These are phyloP conservation scores for Carex littledalei DNA, from an alignment of 176 grass and related monocot species.

Conservation along the genomic window DNA sequence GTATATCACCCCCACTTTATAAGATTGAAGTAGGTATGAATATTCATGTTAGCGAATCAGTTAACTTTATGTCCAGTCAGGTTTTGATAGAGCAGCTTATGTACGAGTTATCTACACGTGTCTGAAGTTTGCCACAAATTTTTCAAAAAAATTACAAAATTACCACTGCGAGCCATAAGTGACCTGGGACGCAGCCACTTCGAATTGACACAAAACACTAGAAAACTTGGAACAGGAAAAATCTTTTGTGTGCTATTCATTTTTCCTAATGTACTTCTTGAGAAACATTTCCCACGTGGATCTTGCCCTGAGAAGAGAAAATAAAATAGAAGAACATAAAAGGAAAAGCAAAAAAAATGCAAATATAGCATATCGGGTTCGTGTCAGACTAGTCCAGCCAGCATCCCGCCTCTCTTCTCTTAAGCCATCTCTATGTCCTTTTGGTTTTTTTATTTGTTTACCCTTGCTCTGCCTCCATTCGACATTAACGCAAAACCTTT, in stretches of 20 bases:
- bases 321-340: neutral
- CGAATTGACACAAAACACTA: neutral
- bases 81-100: neutral
- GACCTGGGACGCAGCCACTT: neutral
- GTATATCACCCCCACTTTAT: neutral
- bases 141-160: neutral
- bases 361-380: slow-evolving; percentile 12
- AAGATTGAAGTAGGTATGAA: neutral
- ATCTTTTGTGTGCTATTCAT: neutral
- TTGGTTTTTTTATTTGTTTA: neutral
- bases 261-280: neutral
- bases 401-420: neutral
- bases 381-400: neutral
- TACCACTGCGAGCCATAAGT: neutral
- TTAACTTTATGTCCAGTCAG: neutral
- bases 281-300: neutral
- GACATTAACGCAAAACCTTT: neutral
- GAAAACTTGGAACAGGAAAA: neutral
- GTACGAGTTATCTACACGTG: neutral
- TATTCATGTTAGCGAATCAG: neutral
- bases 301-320: neutral
- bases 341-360: neutral
- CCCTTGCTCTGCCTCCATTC: slow-evolving; percentile 5
- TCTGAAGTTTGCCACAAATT: neutral
- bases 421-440: neutral